Evolutionary conservation across 805 yeast species (phyloP).

Genomic region (Ogataea corticis): DNA sequence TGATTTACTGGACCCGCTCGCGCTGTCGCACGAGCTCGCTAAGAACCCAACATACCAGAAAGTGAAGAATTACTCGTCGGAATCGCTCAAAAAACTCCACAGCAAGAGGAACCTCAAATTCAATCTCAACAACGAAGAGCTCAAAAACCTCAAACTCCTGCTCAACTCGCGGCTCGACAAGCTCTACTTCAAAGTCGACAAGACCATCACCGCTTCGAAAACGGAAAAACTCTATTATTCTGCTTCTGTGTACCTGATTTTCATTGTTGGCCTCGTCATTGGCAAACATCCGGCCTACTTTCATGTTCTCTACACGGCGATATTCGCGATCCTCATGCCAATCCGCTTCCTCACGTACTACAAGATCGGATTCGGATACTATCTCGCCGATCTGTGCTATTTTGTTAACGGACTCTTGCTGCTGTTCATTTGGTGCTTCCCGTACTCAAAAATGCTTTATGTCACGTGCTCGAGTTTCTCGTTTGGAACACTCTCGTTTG

Average conservation of each 20-base stretch:
- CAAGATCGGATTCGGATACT: slow-evolving; percentile 78
- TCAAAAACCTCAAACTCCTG: slow-evolving; percentile 25
- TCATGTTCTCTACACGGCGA: slow-evolving; percentile 69
- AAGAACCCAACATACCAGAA: slow-evolving; percentile 30
- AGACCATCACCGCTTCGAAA: slow-evolving; percentile 43
- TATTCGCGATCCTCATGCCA: slow-evolving; percentile 71
- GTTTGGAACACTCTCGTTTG: slow-evolving; percentile 88
- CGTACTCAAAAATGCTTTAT: slow-evolving; percentile 69
- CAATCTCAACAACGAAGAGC: slow-evolving; percentile 30
- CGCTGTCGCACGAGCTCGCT: slow-evolving; percentile 26
- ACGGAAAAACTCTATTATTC: slow-evolving; percentile 85
- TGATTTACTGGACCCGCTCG: slow-evolving; percentile 33
- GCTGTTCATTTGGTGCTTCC: slow-evolving; percentile 79
- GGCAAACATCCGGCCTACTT: slow-evolving; percentile 78
- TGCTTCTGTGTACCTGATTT: slow-evolving; percentile 63
- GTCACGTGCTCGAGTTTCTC: slow-evolving; percentile 83
- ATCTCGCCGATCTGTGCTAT: slow-evolving; percentile 90
- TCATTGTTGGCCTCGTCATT: slow-evolving; percentile 70
- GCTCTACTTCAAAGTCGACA: slow-evolving; percentile 39
- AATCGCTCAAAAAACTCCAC: slow-evolving; percentile 24
- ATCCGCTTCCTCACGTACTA: slow-evolving; percentile 80
- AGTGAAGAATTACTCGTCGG: slow-evolving; percentile 28
- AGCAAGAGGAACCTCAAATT: slow-evolving; percentile 28
- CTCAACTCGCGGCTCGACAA: slow-evolving; percentile 36
- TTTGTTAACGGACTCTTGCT: slow-evolving; percentile 76